A percentile compares a stretch with the other conserved stretches of the same genome.
Evolutionary conservation across 148 eudicot species (phyloP).

Genomic region (Pouteria glomerata): DNA sequence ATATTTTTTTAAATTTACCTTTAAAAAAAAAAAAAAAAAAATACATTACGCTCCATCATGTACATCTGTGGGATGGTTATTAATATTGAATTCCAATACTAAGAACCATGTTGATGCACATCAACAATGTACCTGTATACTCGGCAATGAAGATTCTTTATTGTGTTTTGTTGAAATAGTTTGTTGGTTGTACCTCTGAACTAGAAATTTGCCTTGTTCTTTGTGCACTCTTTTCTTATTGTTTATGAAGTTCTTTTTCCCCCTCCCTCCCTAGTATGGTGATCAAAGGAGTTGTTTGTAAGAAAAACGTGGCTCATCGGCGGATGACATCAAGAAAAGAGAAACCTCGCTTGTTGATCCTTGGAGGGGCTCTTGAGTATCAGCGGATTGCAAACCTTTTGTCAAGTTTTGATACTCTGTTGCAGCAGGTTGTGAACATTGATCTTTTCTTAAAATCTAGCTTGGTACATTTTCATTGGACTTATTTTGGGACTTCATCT

Average conservation of each 20-base stretch:
- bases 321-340: conserved; percentile 81
- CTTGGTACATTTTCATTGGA: conserved; percentile 11
- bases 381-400: conserved; percentile 81
- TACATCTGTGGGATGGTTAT: too few relatives aligned
- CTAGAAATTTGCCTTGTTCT: not conserved
- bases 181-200: not conserved
- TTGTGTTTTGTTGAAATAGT: not conserved
- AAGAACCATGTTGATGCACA: too few relatives aligned
- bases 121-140: too few relatives aligned
- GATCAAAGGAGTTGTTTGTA: conserved; percentile 88
- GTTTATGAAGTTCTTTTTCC: not conserved
- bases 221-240: conserved; percentile 1
- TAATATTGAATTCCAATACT: too few relatives aligned
- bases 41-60: too few relatives aligned
- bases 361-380: conserved; percentile 96
- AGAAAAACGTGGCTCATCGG: conserved; percentile 95
- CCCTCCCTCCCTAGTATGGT: conserved; percentile 44
- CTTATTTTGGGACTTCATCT: not conserved
- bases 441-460: conserved; percentile 2
- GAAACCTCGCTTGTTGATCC: conserved; percentile 80
- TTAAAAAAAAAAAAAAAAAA: too few relatives aligned
- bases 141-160: too few relatives aligned
- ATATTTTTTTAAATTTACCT: too few relatives aligned
- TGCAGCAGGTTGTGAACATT: conserved; percentile 70
- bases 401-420: conserved; percentile 88